Percentiles rank a stretch among this genome's conserved stretches.
Evolutionary conservation across 2,329 filamentous ascomycete species (phyloP).

Genomic region (Trichoderma atrobrunneum): DNA sequence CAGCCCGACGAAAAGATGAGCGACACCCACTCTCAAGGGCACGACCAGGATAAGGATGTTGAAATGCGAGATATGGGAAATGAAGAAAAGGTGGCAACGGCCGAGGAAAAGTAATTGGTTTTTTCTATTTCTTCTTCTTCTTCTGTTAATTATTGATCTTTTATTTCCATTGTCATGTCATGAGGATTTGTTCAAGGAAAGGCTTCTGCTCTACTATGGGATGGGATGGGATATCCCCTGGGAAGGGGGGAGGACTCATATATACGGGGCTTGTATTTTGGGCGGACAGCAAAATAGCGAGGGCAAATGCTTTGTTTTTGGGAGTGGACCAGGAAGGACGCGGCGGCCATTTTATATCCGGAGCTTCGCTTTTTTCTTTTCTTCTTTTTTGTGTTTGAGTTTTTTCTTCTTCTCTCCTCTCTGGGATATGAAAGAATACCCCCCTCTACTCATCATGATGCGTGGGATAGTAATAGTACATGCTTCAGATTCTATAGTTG

Average conservation of each 20-base stretch:
- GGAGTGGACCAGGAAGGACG: background rate
- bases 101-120: conserved; percentile 21
- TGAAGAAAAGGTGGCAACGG: conserved; percentile 5
- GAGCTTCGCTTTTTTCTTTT: background rate
- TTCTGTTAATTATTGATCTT: background rate
- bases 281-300: conserved; percentile 8
- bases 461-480: conserved; percentile 8
- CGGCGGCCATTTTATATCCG: background rate
- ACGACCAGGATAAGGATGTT: conserved; percentile 29
- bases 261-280: background rate
- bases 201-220: too few species aligned
- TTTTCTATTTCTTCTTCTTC: background rate
- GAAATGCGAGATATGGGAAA: conserved; percentile 31
- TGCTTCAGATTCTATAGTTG: background rate
- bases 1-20: conserved; percentile 24
- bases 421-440: background rate
- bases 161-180: background rate
- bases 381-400: background rate
- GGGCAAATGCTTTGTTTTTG: background rate
- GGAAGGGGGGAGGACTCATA: background rate
- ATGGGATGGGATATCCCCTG: background rate
- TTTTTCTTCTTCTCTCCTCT: background rate
- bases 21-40: conserved; percentile 7
- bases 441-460: conserved; percentile 9
- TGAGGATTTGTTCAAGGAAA: background rate